These are phyloP conservation scores for Peronospora destructor DNA, from an alignment of 352 stramenopile genomes.

Conservation along the genomic window DNA sequence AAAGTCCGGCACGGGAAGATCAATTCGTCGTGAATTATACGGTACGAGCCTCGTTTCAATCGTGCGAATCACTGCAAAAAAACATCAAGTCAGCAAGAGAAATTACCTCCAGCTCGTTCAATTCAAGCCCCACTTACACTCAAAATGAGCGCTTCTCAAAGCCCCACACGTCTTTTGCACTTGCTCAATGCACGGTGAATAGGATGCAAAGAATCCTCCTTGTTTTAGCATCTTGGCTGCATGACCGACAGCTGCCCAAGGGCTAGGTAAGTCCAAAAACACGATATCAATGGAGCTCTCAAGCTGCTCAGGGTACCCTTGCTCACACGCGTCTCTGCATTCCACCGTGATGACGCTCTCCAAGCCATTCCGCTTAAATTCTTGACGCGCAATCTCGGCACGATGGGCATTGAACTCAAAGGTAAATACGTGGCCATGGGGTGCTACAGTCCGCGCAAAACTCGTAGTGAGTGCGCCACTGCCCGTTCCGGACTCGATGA, in stretches of 20 bases:
- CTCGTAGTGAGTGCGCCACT: conserved; percentile 91
- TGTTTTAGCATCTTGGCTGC: conserved; percentile 90
- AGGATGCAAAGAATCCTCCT: conserved; percentile 91
- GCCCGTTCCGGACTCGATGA: conserved; percentile 89
- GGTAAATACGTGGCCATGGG: conserved; percentile 90
- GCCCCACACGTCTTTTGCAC: conserved; percentile 88
- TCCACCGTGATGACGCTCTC: conserved; percentile 88
- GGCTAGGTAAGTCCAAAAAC: conserved; percentile 97
- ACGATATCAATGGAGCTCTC: conserved; percentile 87
- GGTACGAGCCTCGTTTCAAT: conserved; percentile 92
- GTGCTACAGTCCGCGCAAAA: conserved; percentile 86
- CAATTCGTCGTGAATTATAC: conserved; percentile 60
- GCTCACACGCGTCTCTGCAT: conserved; percentile 93
- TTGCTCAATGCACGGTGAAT: conserved; percentile 99
- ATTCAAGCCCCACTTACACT: conserved; percentile 37
- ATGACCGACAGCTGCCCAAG: conserved; percentile 93
- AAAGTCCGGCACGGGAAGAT: conserved; percentile 70
- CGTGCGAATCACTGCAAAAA: conserved; percentile 60
- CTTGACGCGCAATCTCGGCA: conserved; percentile 85
- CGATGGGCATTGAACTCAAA: conserved; percentile 98
- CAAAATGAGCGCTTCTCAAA: conserved; percentile 71
- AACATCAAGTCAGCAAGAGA: conserved; percentile 6
- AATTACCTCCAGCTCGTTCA: neutral
- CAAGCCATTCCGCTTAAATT: conserved; percentile 92
- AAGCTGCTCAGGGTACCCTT: conserved; percentile 70